A percentile compares a stretch with the other conserved stretches of the same genome.
Evolutionary conservation across 371 early-diverging fungal genomes (phyloP).

Genomic region (Apophysomyces trapeziformis): DNA sequence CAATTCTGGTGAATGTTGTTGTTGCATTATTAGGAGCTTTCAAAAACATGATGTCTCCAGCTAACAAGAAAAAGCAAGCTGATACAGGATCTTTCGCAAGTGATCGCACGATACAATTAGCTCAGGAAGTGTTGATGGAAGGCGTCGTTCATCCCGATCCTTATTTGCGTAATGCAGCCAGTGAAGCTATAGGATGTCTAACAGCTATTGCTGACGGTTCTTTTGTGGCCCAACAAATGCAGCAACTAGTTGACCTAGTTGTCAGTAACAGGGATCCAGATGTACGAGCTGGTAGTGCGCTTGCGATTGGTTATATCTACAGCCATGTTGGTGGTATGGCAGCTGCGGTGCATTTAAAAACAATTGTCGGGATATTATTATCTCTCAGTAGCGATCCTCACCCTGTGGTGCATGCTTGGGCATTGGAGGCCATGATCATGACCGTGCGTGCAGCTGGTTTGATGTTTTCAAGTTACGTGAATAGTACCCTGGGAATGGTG

Average conservation of each 20-base stretch:
- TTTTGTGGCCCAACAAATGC: slow-evolving; percentile 81
- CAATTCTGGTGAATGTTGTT: slow-evolving; percentile 81
- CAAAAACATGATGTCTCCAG: slow-evolving; percentile 59
- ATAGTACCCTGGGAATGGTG: slow-evolving; percentile 83
- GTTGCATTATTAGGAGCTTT: slow-evolving; percentile 72
- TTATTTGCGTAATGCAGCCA: slow-evolving; percentile 74
- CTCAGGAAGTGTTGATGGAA: slow-evolving; percentile 66
- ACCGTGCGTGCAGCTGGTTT: slow-evolving; percentile 88
- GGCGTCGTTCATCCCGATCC: slow-evolving; percentile 75
- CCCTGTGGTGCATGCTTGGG: slow-evolving; percentile 95
- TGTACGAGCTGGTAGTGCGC: slow-evolving; percentile 88
- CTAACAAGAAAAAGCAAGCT: slow-evolving; percentile 28
- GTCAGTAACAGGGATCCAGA: slow-evolving; percentile 93
- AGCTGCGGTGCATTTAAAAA: slow-evolving; percentile 81
- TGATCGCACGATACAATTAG: slow-evolving; percentile 53
- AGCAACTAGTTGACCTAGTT: slow-evolving; percentile 84
- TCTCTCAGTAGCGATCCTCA: slow-evolving; percentile 92
- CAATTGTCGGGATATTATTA: slow-evolving; percentile 87
- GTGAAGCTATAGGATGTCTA: slow-evolving; percentile 85
- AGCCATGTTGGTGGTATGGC: slow-evolving; percentile 91
- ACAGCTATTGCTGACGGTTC: slow-evolving; percentile 75
- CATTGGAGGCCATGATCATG: slow-evolving; percentile 83
- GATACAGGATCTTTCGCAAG: slow-evolving; percentile 40
- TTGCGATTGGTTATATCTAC: slow-evolving; percentile 91
- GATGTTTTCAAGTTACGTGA: slow-evolving; percentile 90